Conservation (phyloP, 805 yeast genomes). For the Candida bentonensis region DNA sequence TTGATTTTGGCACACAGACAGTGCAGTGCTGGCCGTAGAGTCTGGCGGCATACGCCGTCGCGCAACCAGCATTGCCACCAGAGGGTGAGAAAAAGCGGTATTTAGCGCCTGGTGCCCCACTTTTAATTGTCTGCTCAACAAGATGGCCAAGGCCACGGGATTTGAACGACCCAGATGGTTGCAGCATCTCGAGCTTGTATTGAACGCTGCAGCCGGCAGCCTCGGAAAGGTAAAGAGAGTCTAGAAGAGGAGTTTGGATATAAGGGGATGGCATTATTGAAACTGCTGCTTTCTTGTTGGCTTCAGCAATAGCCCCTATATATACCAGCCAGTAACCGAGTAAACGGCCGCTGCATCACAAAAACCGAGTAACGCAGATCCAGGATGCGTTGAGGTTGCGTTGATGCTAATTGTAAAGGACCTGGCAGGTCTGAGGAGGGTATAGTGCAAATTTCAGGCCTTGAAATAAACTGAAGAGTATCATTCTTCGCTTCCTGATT, state of each 20-base stretch:
- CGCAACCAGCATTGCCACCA: constrained; percentile 96
- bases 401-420: too few relatives aligned
- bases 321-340: neutral
- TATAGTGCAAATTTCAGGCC: too few relatives aligned
- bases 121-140: constrained; percentile 40
- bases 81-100: constrained; percentile 66
- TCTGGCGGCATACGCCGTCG: constrained; percentile 83
- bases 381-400: too few relatives aligned
- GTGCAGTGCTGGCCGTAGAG: constrained; percentile 44
- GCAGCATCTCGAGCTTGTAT: constrained; percentile 71
- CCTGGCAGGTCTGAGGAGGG: too few relatives aligned
- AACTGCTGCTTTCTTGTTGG: neutral
- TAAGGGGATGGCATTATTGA: constrained; percentile 10
- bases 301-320: neutral
- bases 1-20: constrained; percentile 41
- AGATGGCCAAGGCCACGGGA: constrained; percentile 88
- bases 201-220: constrained; percentile 55
- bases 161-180: constrained; percentile 89
- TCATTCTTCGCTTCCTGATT: too few relatives aligned
- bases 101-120: constrained; percentile 31
- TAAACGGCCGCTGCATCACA: neutral
- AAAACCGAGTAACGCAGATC: neutral
- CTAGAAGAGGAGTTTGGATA: constrained; percentile 59
- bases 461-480: too few relatives aligned
- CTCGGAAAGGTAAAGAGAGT: constrained; percentile 61